Conservation (phyloP, 2,329 filamentous ascomycete genomes). For the Purpureocillium takamizusanense region DNA sequence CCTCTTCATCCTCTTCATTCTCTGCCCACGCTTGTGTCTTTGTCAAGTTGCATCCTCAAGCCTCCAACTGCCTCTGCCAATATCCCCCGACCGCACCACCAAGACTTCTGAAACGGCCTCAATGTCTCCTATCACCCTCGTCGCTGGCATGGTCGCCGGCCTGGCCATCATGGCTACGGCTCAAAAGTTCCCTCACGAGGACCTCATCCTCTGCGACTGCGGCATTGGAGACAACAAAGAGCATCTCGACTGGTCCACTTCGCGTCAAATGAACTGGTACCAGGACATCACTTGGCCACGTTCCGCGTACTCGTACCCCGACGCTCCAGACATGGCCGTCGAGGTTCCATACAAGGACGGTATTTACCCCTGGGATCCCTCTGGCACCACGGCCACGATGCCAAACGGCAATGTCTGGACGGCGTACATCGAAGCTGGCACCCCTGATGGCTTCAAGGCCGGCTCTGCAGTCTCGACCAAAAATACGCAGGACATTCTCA, state of each 20-base stretch:
- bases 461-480: constrained; percentile 30
- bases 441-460: constrained; percentile 29
- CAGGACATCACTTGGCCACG: constrained; percentile 26
- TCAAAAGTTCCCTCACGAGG: constrained; percentile 21
- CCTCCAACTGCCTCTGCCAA: not conserved
- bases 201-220: constrained; percentile 31
- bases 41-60: too few species aligned
- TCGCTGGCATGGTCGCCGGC: constrained; percentile 11
- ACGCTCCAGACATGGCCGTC: constrained; percentile 27
- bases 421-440: constrained; percentile 30
- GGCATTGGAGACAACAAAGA: constrained; percentile 31
- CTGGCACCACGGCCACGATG: constrained; percentile 27
- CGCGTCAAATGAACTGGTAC: constrained; percentile 35
- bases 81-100: too few species aligned
- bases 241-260: constrained; percentile 30
- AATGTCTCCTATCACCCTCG: constrained; percentile 16
- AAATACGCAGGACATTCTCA: constrained; percentile 27
- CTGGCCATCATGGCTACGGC: constrained; percentile 12
- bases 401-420: constrained; percentile 31
- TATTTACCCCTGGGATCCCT: constrained; percentile 27
- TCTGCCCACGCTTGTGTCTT: too few species aligned
- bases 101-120: not conserved
- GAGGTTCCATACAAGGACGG: constrained; percentile 28
- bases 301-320: constrained; percentile 22
- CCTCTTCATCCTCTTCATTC: too few species aligned